Conservation (phyloP, 2,329 filamentous ascomycete genomes). For the Lecanoromycetidae sp. region DNA sequence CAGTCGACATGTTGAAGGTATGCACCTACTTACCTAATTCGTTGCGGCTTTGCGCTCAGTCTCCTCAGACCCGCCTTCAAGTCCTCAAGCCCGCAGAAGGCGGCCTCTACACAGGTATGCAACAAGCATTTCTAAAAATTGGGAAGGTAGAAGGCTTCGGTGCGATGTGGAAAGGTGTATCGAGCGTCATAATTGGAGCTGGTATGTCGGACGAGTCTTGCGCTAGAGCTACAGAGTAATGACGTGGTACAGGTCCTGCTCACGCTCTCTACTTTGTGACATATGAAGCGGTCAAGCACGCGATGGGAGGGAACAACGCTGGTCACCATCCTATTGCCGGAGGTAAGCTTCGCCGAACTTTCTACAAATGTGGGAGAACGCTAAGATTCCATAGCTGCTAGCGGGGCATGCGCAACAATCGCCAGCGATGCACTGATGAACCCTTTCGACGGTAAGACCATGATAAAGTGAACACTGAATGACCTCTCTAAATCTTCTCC, state of each 20-base stretch:
- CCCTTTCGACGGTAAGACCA: conserved; percentile 82
- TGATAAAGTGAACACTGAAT: too few species aligned
- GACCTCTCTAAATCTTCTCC: too few species aligned
- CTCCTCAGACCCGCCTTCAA: conserved; percentile 83
- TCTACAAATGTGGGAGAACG: background rate
- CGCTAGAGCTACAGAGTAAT: conserved; percentile 16
- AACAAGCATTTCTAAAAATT: conserved; percentile 87
- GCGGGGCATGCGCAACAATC: conserved; percentile 89
- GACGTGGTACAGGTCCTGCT: conserved; percentile 58
- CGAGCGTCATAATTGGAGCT: conserved; percentile 88
- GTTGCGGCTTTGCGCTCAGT: conserved; percentile 6
- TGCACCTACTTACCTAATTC: background rate
- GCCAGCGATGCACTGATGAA: conserved; percentile 98
- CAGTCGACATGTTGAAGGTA: conserved; percentile 95
- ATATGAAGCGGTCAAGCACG: conserved; percentile 92
- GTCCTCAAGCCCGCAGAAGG: conserved; percentile 73
- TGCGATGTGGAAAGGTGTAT: conserved; percentile 91
- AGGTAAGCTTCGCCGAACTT: too few species aligned
- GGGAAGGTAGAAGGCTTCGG: conserved; percentile 78
- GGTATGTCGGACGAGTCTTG: conserved; percentile 43
- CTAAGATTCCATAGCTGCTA: conserved; percentile 52
- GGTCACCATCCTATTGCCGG: conserved; percentile 88
- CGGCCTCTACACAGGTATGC: conserved; percentile 76
- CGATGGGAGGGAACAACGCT: conserved; percentile 79
- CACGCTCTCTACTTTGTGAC: conserved; percentile 98